Evolutionary conservation across 2,329 filamentous ascomycete species (phyloP), one percentile per base, ranked within the genome.

Genomic region (Fusarium goolgardi): DNA sequence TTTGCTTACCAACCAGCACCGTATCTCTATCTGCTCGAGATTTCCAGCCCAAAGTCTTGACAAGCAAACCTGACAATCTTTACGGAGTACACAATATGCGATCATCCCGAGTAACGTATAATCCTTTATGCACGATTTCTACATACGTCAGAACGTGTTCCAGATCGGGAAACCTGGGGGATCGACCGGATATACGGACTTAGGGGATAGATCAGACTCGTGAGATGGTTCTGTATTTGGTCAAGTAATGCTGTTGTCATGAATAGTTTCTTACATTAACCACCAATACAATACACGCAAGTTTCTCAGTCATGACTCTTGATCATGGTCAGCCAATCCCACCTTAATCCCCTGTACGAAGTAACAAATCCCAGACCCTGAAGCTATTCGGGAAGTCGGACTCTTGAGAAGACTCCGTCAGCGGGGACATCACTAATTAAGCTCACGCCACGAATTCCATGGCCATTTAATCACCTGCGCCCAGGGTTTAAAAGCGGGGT

Each of bases 141-240:
- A n/a, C 18, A 20, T 3, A n/a, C n/a, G 25, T n/a, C 29, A 41
- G 23, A 41, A 15, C 21, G 2, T 9, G n/a, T 21, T 59, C 20
- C 8, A 4, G 12, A 43, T 45, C 20, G 12, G 32, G 55, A 51
- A 66, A 46, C 20, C 51, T 45, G 63, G 51, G 57, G 44, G 62
- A 56, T 66, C 51, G 57, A 47, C 51, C 63, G 63, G 63, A 56
- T 63, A 20, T 34, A 45, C 63, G 63, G 63, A 52, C 25, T 67
- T 15, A 51, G 11, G 57, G 23, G 10, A 25, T 6, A 43, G 10
- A 37, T 46, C n/a, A 37, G 39, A 63, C 46, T 29, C 44, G 4
- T 16, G 46, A 44, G 34, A 57, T 66, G 63, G 35, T 43, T 25
- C 39, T 16, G 15, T 41, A 23, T 41, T 23, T 3, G 13, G 39